Percentiles rank a stretch among this genome's conserved stretches.
Conservation (phyloP, 176 grass and related monocot genomes). For the Aegilops bicornis region DNA sequence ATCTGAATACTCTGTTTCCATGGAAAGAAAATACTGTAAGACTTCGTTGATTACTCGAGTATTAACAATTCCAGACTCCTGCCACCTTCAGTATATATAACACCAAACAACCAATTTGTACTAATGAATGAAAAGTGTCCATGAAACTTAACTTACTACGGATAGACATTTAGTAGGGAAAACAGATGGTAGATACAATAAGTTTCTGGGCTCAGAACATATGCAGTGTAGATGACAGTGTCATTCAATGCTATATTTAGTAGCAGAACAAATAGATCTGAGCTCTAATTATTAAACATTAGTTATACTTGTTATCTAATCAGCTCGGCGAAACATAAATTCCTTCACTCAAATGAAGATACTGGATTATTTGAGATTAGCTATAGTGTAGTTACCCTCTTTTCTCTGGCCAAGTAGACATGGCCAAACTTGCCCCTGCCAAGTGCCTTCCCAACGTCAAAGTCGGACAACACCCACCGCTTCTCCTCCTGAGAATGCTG, state of each 20-base stretch:
- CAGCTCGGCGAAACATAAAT: conserved; percentile 1
- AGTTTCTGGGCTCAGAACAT: background rate
- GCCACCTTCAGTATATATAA: background rate
- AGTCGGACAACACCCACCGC: conserved; percentile 76
- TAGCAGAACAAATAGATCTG: background rate
- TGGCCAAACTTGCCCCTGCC: conserved; percentile 97
- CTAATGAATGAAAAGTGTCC: background rate
- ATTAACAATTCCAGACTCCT: background rate
- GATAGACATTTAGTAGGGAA: background rate
- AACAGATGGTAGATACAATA: background rate
- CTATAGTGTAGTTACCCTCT: conserved; percentile 48
- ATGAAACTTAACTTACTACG: background rate
- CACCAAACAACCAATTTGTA: background rate
- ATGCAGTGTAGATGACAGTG: background rate
- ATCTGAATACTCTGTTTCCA: conserved; percentile 75
- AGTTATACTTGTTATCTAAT: background rate
- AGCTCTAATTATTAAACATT: background rate
- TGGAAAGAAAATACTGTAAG: conserved; percentile 11
- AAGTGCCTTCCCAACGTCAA: conserved; percentile 84
- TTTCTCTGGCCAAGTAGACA: conserved; percentile 92
- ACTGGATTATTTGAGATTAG: background rate
- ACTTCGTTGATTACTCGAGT: background rate
- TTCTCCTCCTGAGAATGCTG: conserved; percentile 52
- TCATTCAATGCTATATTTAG: background rate
- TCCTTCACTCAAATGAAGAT: background rate